These are phyloP conservation scores for Clitopilus passeckerianus DNA, from an alignment of 768 basidiomycete species.

Conservation along the genomic window DNA sequence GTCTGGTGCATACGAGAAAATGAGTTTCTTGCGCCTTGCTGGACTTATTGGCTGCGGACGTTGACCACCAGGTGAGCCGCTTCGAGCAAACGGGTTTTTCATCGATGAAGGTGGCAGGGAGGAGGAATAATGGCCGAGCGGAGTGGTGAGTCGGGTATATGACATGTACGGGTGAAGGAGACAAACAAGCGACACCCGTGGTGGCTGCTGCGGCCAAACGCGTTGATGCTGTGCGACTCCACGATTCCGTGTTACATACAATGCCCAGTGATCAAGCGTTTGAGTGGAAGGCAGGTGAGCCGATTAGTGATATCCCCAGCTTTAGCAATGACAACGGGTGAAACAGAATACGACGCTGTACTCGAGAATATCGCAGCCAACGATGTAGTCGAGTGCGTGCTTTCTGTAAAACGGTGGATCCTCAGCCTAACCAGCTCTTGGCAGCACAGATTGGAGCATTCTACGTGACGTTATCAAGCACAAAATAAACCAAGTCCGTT, in stretches of 20 bases:
- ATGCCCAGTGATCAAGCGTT: constrained; percentile 17
- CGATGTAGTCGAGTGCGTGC: constrained; percentile 53
- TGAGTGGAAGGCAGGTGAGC: constrained; percentile 50
- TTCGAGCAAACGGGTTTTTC: constrained; percentile 24
- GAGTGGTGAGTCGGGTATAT: constrained; percentile 21
- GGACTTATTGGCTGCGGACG: constrained; percentile 21
- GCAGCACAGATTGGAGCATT: constrained; percentile 64
- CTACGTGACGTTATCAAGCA: constrained; percentile 70
- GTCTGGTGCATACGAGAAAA: constrained; percentile 69
- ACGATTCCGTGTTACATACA: no score
- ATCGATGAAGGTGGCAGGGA: constrained; percentile 1
- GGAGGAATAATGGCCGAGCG: constrained; percentile 8
- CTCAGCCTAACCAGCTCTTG: neutral
- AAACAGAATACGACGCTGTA: constrained; percentile 50
- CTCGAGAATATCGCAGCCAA: constrained; percentile 61
- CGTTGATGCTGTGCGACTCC: neutral
- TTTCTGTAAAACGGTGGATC: constrained; percentile 6
- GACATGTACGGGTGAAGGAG: constrained; percentile 17
- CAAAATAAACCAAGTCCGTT: constrained; percentile 59
- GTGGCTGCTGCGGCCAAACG: neutral
- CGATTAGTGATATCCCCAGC: neutral
- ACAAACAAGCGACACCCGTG: neutral
- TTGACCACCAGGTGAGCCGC: constrained; percentile 8
- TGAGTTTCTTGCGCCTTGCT: constrained; percentile 32
- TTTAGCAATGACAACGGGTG: neutral